These are phyloP conservation scores for Clarireedia homoeocarpa DNA, from an alignment of 2,329 filamentous ascomycete genomes.

Conservation along the genomic window DNA sequence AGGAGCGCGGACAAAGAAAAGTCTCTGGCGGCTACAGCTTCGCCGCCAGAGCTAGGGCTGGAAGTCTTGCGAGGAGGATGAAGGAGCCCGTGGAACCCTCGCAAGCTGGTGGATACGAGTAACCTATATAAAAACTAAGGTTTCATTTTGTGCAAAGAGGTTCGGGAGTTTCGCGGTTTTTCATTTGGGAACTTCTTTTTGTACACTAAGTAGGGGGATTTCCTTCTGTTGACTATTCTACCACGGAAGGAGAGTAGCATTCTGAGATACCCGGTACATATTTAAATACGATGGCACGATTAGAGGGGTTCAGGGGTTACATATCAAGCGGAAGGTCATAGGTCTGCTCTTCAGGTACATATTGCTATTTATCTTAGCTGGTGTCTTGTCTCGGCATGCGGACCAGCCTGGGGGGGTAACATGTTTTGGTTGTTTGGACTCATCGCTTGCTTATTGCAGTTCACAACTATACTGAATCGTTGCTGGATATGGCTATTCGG, in stretches of 20 bases:
- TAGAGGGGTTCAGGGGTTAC: conserved; percentile 7
- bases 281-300: conserved; percentile 10
- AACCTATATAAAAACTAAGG: conserved; percentile 2
- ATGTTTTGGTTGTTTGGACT: not conserved
- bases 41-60: conserved; percentile 15
- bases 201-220: not conserved
- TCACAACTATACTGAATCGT: conserved; percentile 1
- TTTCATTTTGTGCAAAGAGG: conserved; percentile 1
- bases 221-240: not conserved
- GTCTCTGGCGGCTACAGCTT: conserved; percentile 20
- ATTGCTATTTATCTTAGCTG: conserved; percentile 3
- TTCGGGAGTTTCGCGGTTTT: conserved; percentile 1
- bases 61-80: conserved; percentile 19
- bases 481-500: conserved; percentile 8
- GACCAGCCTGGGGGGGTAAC: conserved; percentile 1
- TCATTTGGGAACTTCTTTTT: not conserved
- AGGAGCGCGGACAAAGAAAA: conserved; percentile 24
- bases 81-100: conserved; percentile 17
- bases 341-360: conserved; percentile 5
- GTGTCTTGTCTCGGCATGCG: conserved; percentile 1
- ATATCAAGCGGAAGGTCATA: conserved; percentile 1
- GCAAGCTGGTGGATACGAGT: conserved; percentile 19
- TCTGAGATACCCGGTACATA: conserved; percentile 9
- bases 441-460: not conserved
- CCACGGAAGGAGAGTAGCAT: conserved; percentile 2